Evolutionary conservation across 495 filamentous ascomycete species (phyloP), one percentile per base, ranked within the genome.

Genomic region (Rusavskia elegans): DNA sequence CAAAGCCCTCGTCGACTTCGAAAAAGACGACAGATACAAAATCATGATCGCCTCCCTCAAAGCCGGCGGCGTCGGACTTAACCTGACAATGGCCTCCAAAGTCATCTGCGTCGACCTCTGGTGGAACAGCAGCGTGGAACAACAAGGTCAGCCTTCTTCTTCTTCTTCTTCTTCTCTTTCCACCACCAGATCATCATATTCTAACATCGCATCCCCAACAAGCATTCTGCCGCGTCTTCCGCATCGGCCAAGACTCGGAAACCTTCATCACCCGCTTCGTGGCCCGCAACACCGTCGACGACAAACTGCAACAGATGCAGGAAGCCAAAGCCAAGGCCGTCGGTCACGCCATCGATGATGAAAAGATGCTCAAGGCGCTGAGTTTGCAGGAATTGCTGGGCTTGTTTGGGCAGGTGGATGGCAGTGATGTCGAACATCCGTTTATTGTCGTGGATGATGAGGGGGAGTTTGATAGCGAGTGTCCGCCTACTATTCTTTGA

Each of bases 191-290:
- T 13, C 11, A 2, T 11, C 0, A 3, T 35, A 3, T 13, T 11
- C 32, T 35, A 35, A 35, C 13, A 11, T 14, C 8, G 32, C 8
- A 35, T 11, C 32, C 13, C 32, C 0, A 35, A 2, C 2, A 3
- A 64, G 82, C 82, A 0, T 82, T 82, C 56, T 78, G 72, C 30
- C 75, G 82, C 0, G 66, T 84, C 7, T 76, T 72, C 50, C 71
- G 82, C 4, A 81, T 82, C 19, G 82, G 82, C 0, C 82, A 87
- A 49, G 49, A 53, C 1, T 67, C 74, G 3, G 59, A 73, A 16
- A 79, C 82, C 0, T 67, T 72, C 35, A 71, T 79, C 51, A 70
- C 71, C 2, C 71, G 75, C 3, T 62, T 84, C 17, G 61, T 78
- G 0, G 69, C 74, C 0, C 49, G 65, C 1, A 64, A 72, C 7